phyloP scores from a whole-genome alignment of 441 rosid species.

The Rhodomyrtus psidioides region DNA sequence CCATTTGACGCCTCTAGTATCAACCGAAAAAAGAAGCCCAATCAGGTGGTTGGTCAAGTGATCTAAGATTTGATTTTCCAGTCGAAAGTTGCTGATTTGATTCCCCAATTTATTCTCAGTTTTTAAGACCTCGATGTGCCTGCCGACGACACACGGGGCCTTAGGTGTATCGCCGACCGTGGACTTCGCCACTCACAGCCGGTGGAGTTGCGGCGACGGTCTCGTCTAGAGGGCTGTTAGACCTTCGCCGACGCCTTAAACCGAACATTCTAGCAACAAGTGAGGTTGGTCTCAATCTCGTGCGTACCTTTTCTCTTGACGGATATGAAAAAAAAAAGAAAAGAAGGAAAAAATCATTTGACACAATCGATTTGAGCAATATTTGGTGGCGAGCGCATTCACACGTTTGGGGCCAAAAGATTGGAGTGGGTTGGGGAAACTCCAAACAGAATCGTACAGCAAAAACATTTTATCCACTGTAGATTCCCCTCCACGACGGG shows the following conservation, averaged over 20 bases:
- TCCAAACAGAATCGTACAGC: not conserved
- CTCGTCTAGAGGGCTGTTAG: not conserved
- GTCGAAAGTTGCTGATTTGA: not conserved
- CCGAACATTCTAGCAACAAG: too few species aligned
- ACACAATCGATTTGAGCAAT: not conserved
- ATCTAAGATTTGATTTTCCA: not conserved
- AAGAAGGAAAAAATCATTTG: not conserved
- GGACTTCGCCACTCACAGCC: not conserved
- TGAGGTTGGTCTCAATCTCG: not conserved
- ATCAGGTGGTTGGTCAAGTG: not conserved
- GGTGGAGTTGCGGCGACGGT: not conserved
- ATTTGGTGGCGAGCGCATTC: not conserved
- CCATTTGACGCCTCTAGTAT: too few species aligned
- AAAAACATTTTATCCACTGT: not conserved
- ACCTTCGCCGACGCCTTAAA: not conserved
- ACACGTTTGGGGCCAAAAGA: not conserved
- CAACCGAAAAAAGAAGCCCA: not conserved
- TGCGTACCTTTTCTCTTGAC: not conserved
- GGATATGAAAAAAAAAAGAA: not conserved
- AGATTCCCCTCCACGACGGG: not conserved
- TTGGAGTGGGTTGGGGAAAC: not conserved
- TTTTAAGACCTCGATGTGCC: not conserved
- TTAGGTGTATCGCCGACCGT: not conserved
- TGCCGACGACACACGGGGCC: not conserved
- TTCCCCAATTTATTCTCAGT: not conserved